Conservation (phyloP, 1,284 basidiomycete species). For the Somion occarium region DNA sequence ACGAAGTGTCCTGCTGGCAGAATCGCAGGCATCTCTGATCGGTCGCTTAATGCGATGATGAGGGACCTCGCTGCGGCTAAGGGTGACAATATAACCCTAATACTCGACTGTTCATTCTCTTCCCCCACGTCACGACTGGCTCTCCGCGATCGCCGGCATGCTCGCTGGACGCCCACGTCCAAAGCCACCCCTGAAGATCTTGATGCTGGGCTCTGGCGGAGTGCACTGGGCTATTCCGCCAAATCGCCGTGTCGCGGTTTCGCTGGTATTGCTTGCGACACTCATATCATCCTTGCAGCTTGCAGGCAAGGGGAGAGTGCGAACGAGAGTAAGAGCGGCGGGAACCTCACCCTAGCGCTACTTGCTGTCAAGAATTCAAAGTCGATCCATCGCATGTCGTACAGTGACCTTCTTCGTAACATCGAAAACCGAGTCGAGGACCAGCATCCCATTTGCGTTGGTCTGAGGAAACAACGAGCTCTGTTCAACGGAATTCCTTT, state of each 20-base stretch:
- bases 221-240: slow-evolving; percentile 33
- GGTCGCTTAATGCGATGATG: slow-evolving; percentile 56
- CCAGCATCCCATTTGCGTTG: slow-evolving; percentile 49
- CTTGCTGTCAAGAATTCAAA: slow-evolving; percentile 39
- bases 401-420: slow-evolving; percentile 41
- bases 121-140: slow-evolving; percentile 34
- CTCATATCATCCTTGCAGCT: slow-evolving; percentile 53
- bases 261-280: slow-evolving; percentile 33
- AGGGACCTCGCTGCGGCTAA: slow-evolving; percentile 47
- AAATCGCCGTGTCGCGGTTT: slow-evolving; percentile 38
- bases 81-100: slow-evolving; percentile 62
- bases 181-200: slow-evolving; percentile 50
- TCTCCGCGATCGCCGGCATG: slow-evolving; percentile 37
- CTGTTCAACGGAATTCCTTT: slow-evolving; percentile 56
- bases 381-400: slow-evolving; percentile 49
- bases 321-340: slow-evolving; percentile 54
- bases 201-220: slow-evolving; percentile 46
- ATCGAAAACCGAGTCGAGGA: slow-evolving; percentile 28
- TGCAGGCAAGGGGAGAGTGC: slow-evolving; percentile 48
- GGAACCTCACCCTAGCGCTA: slow-evolving; percentile 51
- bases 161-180: slow-evolving; percentile 50
- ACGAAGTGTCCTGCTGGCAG: slow-evolving; percentile 40
- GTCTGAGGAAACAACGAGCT: slow-evolving; percentile 41
- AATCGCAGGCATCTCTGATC: slow-evolving; percentile 59
- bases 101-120: slow-evolving; percentile 62